Evolutionary conservation across 495 filamentous ascomycete species (phyloP), one percentile per base, ranked within the genome.

Genomic region (Polyplosphaeria fusca): DNA sequence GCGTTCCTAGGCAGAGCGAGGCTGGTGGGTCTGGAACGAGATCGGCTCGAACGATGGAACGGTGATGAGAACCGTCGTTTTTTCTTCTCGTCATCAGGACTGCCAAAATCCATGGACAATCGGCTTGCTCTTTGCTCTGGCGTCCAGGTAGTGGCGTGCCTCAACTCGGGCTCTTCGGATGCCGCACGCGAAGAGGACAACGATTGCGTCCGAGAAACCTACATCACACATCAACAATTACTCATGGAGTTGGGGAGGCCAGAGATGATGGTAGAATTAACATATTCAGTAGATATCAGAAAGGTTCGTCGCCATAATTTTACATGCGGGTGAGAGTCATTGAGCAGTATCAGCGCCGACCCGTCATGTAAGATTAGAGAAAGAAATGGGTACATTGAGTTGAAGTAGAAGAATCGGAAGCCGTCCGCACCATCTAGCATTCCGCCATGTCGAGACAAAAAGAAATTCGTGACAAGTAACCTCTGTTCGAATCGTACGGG

Each of bases 51-150:
- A 23, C 62, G 62, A 38, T 50, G 52, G 28, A 65, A 65, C 3
- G 57, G 62, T 2, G 62, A 65, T 16, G 62, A 65, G 23, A 65
- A 38, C n/a, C 63, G 58, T 4, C 58, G 51, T 47, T 53, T 50
- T 41, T 55, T 59, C 40, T 66, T 65, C 32, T 55, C 44, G 9
- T 66, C 60, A 25, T 43, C 50, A 18, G 20, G 25, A 44, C 42
- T 42, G n/a, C 45, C 57, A 22, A 38, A 23, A 49, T 56, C 57
- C 22, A 39, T 44, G 1, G 57, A 50, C 11, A 30, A 20, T 37
- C 30, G 40, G 9, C 9, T 42, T 42, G 9, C 39, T 11, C 39
- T 19, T 35, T 14, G 30, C 18, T 42, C 39, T 5, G 39, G 39
- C 18, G 39, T 42, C 14, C 7, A 35, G 7, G 30, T 14, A 18